Evolutionary conservation across 768 basidiomycete species (phyloP).

Genomic region (Leccinum broughii): DNA sequence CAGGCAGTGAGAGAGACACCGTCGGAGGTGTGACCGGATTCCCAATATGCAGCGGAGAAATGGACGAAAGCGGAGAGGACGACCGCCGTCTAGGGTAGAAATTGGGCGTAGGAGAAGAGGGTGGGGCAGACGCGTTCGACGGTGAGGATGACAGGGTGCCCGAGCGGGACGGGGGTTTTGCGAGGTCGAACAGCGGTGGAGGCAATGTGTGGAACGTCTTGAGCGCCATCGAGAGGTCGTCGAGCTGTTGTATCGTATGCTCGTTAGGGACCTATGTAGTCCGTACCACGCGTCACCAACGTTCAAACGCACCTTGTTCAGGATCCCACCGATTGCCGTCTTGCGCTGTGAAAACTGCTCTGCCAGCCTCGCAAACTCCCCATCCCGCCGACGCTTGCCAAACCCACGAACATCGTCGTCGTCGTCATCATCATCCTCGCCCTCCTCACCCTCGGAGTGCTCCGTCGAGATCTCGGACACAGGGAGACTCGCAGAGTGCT

Average conservation of each 20-base stretch:
- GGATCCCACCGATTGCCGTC: conserved; percentile 67
- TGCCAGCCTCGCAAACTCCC: conserved; percentile 61
- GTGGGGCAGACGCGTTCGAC: conserved; percentile 23
- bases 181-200: conserved; percentile 40
- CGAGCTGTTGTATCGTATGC: conserved; percentile 22
- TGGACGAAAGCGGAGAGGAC: conserved; percentile 1
- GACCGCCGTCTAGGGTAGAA: conserved; percentile 1
- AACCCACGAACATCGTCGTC: conserved; percentile 54
- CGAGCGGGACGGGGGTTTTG: conserved; percentile 24
- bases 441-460: conserved; percentile 37
- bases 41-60: too few species aligned
- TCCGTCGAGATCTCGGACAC: conserved; percentile 28
- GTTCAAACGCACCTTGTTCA: conserved; percentile 53
- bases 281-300: background rate
- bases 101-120: conserved; percentile 9
- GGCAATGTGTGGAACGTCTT: conserved; percentile 47
- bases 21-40: too few species aligned
- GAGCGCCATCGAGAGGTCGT: conserved; percentile 35
- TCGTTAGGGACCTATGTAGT: background rate
- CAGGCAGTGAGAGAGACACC: background rate
- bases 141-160: conserved; percentile 32
- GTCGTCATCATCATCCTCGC: conserved; percentile 37
- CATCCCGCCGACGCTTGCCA: conserved; percentile 55
- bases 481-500: conserved; percentile 16
- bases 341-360: conserved; percentile 71